Evolutionary conservation across 805 yeast species (phyloP), one percentile per base, ranked within the genome.

Genomic region (Starmerella ratchasimensis): DNA sequence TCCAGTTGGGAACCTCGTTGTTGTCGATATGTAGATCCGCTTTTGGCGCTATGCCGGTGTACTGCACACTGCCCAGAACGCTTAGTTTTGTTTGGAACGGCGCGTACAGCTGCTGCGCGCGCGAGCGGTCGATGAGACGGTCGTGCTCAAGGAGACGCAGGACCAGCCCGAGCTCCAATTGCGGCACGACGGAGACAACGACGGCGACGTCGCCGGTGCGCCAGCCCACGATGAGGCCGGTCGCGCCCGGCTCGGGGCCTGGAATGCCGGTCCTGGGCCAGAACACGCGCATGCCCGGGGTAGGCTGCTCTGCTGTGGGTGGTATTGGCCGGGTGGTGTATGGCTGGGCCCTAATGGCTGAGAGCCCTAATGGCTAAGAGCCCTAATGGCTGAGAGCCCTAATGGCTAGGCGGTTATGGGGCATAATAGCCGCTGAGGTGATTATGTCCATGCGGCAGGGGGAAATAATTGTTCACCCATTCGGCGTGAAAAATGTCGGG

Each of bases 221-320:
- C 52, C 52, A 51, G 23, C 55, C 55, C 2, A 49, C 45, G 7
- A 42, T 37, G 4, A 48, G 30, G 19, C 28, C 23, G 6, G 28
- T 11, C 22, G 16, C 36, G 15, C 23, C 30, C 5, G 11, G 19
- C 3, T 28, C 31, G 19, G 30, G 13, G 2, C 35, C 33, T 9
- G 20, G 28, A 5, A 37, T 30, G 16, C 49, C 41, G 27, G 36
- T 36, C 17, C 28, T 33, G 26, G 49, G 49, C 47, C 48, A 46
- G 37, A 34, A 46, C 9, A 46, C 45, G 14, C 46, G 41, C 46
- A 45, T 43, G 18, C 21, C 5, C 10, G 25, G 7, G 25, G 11
- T 22, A 7, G 10, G 25, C 25, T 7, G 7, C 11, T 7, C 7
- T 7, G 10, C 25, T 22, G 25, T 8, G 11, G 28, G 15, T n/a